Evolutionary conservation across 129 eudicot genomes (phyloP).

Genomic region (Calendula officinalis): DNA sequence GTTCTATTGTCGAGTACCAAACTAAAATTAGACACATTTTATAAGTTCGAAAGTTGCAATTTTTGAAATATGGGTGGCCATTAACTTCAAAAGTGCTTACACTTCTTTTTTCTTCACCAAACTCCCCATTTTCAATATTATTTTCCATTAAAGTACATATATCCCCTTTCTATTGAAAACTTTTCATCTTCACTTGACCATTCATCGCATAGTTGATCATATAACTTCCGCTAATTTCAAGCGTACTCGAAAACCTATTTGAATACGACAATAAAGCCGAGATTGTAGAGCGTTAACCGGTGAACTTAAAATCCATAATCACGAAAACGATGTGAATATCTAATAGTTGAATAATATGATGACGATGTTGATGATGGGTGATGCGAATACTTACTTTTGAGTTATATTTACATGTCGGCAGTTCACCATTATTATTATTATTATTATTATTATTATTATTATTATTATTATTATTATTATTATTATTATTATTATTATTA

Average conservation of each 20-base stretch:
- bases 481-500: no score
- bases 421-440: background rate
- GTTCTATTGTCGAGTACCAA: conserved; percentile 18
- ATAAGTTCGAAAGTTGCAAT: conserved; percentile 32
- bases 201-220: conserved; percentile 31
- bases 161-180: conserved; percentile 19
- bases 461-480: no score
- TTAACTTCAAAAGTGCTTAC: conserved; percentile 34
- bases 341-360: background rate
- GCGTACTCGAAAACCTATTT: conserved; percentile 23
- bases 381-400: conserved; percentile 7
- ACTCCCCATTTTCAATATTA: conserved; percentile 28
- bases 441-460: no score
- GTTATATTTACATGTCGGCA: background rate
- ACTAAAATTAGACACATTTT: conserved; percentile 31
- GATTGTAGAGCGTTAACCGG: background rate
- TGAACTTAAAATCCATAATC: background rate
- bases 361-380: background rate
- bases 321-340: background rate
- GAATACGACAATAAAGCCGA: conserved; percentile 23
- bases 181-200: conserved; percentile 26
- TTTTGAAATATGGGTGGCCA: conserved; percentile 41
- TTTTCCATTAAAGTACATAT: conserved; percentile 31
- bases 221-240: conserved; percentile 10
- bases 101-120: conserved; percentile 34